These are phyloP conservation scores for Delonix regia DNA, from an alignment of 306 rosid genomes.

Conservation along the genomic window DNA sequence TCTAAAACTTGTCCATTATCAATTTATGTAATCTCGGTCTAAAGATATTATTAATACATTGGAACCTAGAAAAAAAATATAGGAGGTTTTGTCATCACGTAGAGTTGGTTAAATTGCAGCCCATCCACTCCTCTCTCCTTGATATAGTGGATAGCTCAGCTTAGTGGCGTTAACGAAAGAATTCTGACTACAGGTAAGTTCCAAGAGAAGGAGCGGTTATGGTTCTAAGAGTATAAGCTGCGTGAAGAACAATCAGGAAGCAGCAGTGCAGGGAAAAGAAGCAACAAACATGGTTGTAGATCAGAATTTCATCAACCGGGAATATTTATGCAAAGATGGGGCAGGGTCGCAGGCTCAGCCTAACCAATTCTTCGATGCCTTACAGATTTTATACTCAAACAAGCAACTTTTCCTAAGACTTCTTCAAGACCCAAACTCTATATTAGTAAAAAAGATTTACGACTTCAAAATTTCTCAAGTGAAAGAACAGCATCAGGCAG, in stretches of 20 bases:
- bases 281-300: constrained; percentile 51
- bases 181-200: constrained; percentile 39
- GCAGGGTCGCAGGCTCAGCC: constrained; percentile 59
- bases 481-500: constrained; percentile 37
- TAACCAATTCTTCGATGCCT: constrained; percentile 64
- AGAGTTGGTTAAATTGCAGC: not conserved
- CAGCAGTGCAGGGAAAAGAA: constrained; percentile 41
- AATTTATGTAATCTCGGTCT: not conserved
- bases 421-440: constrained; percentile 75
- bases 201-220: constrained; percentile 46
- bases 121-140: not conserved
- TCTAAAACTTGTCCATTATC: too few species aligned
- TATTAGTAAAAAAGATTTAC: constrained; percentile 64
- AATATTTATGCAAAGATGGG: constrained; percentile 46
- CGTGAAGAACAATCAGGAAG: constrained; percentile 38
- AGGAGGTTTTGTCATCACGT: not conserved
- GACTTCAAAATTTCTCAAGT: constrained; percentile 48
- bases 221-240: constrained; percentile 52
- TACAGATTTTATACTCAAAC: constrained; percentile 71
- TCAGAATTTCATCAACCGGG: constrained; percentile 50
- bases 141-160: not conserved
- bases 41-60: not conserved
- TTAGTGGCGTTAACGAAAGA: constrained; percentile 31
- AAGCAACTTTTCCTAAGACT: constrained; percentile 68
- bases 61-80: too few species aligned